Evolutionary conservation across 371 early-diverging fungal species (phyloP).

Genomic region (Chytridium lagenaria): DNA sequence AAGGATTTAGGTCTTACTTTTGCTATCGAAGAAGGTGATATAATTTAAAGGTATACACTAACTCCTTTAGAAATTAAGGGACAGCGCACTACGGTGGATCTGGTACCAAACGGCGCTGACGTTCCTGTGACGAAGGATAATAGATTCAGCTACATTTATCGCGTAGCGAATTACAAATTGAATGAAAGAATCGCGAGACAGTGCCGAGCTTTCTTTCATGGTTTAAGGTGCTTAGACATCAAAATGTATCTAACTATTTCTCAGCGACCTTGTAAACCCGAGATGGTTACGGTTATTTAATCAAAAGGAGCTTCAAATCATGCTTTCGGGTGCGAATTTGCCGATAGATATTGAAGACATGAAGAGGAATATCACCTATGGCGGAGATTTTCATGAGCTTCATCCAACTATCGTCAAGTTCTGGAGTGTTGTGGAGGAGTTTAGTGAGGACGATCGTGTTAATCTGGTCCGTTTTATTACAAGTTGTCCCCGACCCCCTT

Average conservation of each 20-base stretch:
- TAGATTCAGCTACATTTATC: conserved; percentile 59
- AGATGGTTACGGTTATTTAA: conserved; percentile 66
- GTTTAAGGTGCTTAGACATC: conserved; percentile 32
- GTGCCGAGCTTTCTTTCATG: conserved; percentile 52
- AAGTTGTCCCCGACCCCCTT: conserved; percentile 88
- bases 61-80: conserved; percentile 26
- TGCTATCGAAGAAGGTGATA: conserved; percentile 71
- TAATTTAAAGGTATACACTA: neutral
- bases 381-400: conserved; percentile 46
- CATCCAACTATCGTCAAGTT: conserved; percentile 64
- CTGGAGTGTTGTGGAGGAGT: conserved; percentile 78
- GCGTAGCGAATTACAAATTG: conserved; percentile 54
- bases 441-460: conserved; percentile 66
- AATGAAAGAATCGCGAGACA: conserved; percentile 48
- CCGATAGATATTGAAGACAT: conserved; percentile 80
- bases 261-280: conserved; percentile 48
- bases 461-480: conserved; percentile 89
- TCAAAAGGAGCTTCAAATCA: conserved; percentile 83
- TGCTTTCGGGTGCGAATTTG: conserved; percentile 80
- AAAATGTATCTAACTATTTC: neutral
- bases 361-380: conserved; percentile 49
- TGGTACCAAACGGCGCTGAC: conserved; percentile 77
- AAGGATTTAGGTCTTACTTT: conserved; percentile 78
- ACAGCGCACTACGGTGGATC: conserved; percentile 60
- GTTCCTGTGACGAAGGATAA: conserved; percentile 84